Base-by-base conservation (phyloP, 257 asterid genomes). In the Lycium ferocissimum region DNA sequence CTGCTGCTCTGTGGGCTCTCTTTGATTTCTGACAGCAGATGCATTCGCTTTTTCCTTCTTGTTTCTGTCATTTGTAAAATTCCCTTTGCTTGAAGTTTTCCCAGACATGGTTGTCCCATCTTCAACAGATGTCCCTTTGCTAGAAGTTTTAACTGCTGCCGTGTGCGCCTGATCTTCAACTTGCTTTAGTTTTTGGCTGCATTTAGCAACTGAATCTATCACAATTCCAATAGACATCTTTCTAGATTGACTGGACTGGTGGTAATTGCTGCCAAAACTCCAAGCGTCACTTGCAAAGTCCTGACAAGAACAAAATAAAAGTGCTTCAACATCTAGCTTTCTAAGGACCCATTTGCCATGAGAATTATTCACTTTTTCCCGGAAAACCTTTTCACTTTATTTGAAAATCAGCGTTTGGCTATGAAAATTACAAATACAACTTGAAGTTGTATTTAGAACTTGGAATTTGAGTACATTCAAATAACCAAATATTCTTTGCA, bases 211-310 rank as follows among this genome's bases (percentile, higher is more conserved):
- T 69, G 96, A 91, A 87, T 92, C 92, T 72, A 88, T 87, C 82
- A 92, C 90, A 87, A 94, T 89, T 76, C 98, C 99, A 18, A 95
- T 87, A 73, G 99, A 96, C 86, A 93, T 91, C 88, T 96, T 96
- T 90, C 94, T 93, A 84, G 95, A 85, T 89, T 92, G 98, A 85
- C 98, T 91, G 86, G 89, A 86, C 78, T 59, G 65, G 22, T 79
- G 90, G 85, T 85, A 79, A 85, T 90, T 92, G 91, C 92, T 90
- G 73, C 93, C 89, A 83, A 88, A 89, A 86, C 97, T 90, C 85
- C 81, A 87, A 81, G 85, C 59, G 82, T 88, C 91, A 81, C 92
- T 89, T 83, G 78, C 84, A 58, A 38, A 88, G 40, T 89, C 97
- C 99, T 95, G 86, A 49, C 84, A 87, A 84, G 65, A 35, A 78